phyloP scores from a whole-genome alignment of 176 grass and related monocot genomes.

The Otatea glauca region DNA sequence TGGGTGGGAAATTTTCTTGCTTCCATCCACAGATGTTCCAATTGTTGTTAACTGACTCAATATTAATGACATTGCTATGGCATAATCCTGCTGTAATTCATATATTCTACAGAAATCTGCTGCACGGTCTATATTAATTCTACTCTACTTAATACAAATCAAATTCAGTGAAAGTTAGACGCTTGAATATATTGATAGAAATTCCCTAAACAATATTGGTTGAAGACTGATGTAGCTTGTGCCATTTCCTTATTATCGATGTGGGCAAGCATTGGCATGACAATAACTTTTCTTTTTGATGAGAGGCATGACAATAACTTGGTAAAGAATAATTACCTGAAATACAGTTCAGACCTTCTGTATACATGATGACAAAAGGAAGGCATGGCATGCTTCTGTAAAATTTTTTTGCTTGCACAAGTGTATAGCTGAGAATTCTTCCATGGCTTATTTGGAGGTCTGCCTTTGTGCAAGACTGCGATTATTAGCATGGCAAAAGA shows the following conservation, averaged over 20 bases:
- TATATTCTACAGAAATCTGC: neutral
- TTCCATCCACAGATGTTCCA: neutral
- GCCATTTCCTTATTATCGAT: neutral
- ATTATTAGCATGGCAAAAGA: neutral
- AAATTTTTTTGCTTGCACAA: neutral
- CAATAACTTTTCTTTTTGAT: neutral
- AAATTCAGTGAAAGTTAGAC: neutral
- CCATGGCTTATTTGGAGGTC: neutral
- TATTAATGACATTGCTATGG: neutral
- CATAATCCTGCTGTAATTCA: slow-evolving; percentile 12
- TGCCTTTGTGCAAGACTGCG: neutral
- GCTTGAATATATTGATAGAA: neutral
- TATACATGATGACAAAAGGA: neutral
- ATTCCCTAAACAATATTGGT: neutral
- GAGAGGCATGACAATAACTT: neutral
- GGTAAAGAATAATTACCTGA: neutral
- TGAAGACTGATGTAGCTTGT: neutral
- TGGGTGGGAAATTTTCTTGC: slow-evolving; percentile 1
- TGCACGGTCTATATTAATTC: slow-evolving; percentile 18
- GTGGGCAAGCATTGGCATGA: neutral
- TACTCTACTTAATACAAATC: slow-evolving; percentile 2
- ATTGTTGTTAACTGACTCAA: neutral
- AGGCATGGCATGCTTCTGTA: neutral
- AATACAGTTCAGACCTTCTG: neutral
- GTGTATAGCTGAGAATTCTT: neutral